Conservation (phyloP, 169 alveolate species). For the Eimeria praecox region DNA sequence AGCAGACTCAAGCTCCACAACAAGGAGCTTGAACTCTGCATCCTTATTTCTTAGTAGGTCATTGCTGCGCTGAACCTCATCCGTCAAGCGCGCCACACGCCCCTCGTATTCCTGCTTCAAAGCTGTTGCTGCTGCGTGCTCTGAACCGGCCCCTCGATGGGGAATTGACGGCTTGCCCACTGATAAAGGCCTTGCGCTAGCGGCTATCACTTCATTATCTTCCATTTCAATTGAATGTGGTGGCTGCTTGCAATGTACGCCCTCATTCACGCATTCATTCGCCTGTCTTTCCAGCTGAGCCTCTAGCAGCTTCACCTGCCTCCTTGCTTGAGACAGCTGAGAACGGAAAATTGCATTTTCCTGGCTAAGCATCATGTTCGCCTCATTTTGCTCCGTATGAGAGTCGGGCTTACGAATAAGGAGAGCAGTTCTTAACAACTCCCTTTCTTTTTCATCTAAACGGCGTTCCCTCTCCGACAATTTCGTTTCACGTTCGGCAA, state of each 20-base stretch:
- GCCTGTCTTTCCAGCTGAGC: slow-evolving; percentile 31
- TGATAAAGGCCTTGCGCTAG: not conserved
- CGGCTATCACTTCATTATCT: not conserved
- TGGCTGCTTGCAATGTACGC: not conserved
- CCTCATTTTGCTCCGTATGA: not conserved
- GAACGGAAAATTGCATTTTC: slow-evolving; percentile 5
- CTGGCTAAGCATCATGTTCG: slow-evolving; percentile 9
- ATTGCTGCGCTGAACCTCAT: slow-evolving; percentile 65
- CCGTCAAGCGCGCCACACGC: slow-evolving; percentile 56
- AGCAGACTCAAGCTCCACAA: slow-evolving; percentile 68
- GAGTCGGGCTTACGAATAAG: not conserved
- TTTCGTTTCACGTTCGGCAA: slow-evolving; percentile 17
- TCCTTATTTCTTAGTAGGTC: slow-evolving; percentile 53
- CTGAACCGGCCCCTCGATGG: not conserved
- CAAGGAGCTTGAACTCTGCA: slow-evolving; percentile 63
- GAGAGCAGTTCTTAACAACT: not conserved
- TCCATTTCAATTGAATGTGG: not conserved
- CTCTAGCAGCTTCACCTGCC: slow-evolving; percentile 6
- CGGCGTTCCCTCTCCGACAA: slow-evolving; percentile 47
- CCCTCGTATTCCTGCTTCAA: slow-evolving; percentile 52
- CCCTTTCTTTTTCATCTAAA: not conserved
- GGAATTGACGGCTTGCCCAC: not conserved
- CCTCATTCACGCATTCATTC: not conserved
- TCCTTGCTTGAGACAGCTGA: slow-evolving; percentile 23
- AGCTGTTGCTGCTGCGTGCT: not conserved